These are phyloP conservation scores for Leptodermis oblonga DNA, from an alignment of 257 asterid species.

Conservation along the genomic window DNA sequence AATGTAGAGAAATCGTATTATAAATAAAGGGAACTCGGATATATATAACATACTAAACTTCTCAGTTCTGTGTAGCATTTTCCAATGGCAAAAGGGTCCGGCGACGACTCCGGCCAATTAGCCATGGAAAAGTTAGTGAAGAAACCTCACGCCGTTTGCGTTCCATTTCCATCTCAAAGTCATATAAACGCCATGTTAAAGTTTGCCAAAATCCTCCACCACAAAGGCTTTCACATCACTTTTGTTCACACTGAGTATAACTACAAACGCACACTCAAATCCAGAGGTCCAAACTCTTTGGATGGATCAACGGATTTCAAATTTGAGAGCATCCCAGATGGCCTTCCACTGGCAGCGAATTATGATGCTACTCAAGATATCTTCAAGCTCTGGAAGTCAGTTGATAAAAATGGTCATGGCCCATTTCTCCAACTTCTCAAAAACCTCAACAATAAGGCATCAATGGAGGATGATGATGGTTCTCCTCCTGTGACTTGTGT, in stretches of 20 bases:
- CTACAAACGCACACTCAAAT: constrained; percentile 13
- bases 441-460: constrained; percentile 4
- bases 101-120: too few relatives aligned
- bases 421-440: constrained; percentile 11
- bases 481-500: constrained; percentile 13
- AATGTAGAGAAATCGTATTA: too few relatives aligned
- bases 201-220: constrained; percentile 18
- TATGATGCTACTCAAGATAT: constrained; percentile 1
- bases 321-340: constrained; percentile 20
- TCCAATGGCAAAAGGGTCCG: too few relatives aligned
- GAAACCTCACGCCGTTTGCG: constrained; percentile 23
- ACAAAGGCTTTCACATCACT: constrained; percentile 24
- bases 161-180: constrained; percentile 25
- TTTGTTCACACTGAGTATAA: constrained; percentile 26
- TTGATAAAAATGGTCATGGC: neutral
- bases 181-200: constrained; percentile 20
- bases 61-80: too few relatives aligned
- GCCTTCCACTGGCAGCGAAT: constrained; percentile 4
- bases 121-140: constrained; percentile 5
- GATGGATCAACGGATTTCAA: neutral
- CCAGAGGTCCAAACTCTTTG: constrained; percentile 2
- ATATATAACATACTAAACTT: too few relatives aligned
- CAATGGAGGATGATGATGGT: neutral
- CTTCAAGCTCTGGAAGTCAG: constrained; percentile 1
- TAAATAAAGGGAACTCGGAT: too few relatives aligned